Evolutionary conservation across 495 filamentous ascomycete species (phyloP), one percentile per base, ranked within the genome.

Genomic region (Talaromyces borbonicus): DNA sequence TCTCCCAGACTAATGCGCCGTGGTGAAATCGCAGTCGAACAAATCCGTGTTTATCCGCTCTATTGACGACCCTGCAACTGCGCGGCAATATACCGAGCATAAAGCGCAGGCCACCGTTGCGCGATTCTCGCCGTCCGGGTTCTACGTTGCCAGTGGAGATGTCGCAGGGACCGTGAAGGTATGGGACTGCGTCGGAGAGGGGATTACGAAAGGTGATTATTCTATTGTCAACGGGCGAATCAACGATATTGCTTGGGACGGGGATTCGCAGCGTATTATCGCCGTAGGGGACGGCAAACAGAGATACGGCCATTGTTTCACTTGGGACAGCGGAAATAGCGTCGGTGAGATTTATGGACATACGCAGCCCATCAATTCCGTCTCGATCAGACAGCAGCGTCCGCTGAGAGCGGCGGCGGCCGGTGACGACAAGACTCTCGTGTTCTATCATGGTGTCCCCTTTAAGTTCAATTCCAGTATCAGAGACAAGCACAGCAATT

Each of bases 221-320:
- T 77, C 79, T 50, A 95, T 96, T 60, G 87, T 97, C 52, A 90
- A 87, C 42, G 93, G 92, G 25, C 82, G 86, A 37, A 94, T 98
- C 61, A 92, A 92, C 59, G 92, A 97, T 58, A 71, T 98, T 39
- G 88, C 90, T 8, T 98, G 92, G 90, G 92, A 97, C 60, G 93
- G 90, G 37, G 92, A 98, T 62, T 90, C 84, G 40, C 89, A 95
- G 67, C 83, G 92, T 19, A 85, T 98, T 42, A 94, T 96, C 50
- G 93, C 90, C 8, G 93, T 97, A 15, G 92, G 92, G 18, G 83
- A 96, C 48, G 92, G 92, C 12, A 90, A 90, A 59, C 88, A 97
- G 63, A 78, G 86, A 43, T 95, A 84, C 62, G 93, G 92, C 12
- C 89, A 90, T 58, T 94, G 85, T 67, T 87, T 97, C 56, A 95